Evolutionary conservation across 345 rosid genomes (phyloP).

Genomic region (Lepidium didymum): DNA sequence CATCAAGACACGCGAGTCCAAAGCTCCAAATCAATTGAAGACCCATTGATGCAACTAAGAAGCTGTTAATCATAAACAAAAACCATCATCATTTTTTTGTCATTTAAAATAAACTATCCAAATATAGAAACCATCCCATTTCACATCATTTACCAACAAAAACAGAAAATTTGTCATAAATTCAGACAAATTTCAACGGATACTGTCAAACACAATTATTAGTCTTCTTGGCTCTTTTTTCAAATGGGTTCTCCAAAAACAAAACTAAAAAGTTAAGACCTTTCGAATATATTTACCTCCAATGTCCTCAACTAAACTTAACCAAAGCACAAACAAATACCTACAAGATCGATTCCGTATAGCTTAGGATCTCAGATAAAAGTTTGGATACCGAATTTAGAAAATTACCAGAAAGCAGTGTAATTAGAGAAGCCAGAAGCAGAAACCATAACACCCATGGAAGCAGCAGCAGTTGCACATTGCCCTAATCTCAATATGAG

Average conservation of each 20-base stretch:
- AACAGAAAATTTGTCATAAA: neutral
- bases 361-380: neutral
- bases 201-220: neutral
- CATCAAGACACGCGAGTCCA: conserved; percentile 92
- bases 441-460: conserved; percentile 69
- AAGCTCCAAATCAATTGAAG: conserved; percentile 93
- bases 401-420: conserved; percentile 82
- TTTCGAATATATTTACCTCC: neutral
- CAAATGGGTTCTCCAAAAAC: neutral
- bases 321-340: neutral
- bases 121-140: neutral
- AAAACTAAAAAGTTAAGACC: neutral
- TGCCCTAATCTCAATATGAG: conserved; percentile 61
- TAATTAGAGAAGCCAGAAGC: conserved; percentile 58
- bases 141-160: neutral
- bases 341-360: neutral
- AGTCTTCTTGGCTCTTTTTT: neutral
- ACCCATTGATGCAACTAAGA: conserved; percentile 94
- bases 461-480: conserved; percentile 67
- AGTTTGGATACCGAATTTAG: neutral
- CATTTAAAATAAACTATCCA: neutral
- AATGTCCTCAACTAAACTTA: neutral
- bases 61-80: conserved; percentile 43
- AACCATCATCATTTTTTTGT: neutral
- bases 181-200: neutral